A percentile compares a stretch with the other conserved stretches of the same genome.
phyloP scores from a whole-genome alignment of 2,329 filamentous ascomycete genomes.

The Ophiognomonia clavigignenti-juglandacearum region DNA sequence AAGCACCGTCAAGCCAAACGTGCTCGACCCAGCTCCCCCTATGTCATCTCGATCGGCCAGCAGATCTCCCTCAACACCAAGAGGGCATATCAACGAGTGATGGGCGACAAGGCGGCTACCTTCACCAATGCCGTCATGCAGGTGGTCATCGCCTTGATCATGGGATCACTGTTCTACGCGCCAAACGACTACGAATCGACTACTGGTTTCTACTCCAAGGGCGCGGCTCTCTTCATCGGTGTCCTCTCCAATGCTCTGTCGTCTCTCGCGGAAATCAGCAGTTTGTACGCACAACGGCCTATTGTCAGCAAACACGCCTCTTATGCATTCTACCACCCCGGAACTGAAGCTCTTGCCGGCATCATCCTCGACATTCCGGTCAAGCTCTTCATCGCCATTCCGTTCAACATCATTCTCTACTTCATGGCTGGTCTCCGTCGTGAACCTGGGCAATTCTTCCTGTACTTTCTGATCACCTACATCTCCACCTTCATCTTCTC shows the following conservation, averaged over 20 bases:
- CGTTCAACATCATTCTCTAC: constrained; percentile 55
- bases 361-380: constrained; percentile 52
- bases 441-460: constrained; percentile 65
- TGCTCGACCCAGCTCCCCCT: constrained; percentile 49
- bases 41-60: constrained; percentile 50
- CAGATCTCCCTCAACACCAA: constrained; percentile 48
- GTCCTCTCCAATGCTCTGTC: constrained; percentile 24
- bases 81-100: constrained; percentile 47
- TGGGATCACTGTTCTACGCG: constrained; percentile 56
- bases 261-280: constrained; percentile 45
- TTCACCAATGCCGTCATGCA: constrained; percentile 41
- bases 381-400: constrained; percentile 45
- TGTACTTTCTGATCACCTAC: constrained; percentile 69
- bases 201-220: constrained; percentile 47
- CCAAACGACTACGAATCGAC: constrained; percentile 38
- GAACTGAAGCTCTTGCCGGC: constrained; percentile 48
- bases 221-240: constrained; percentile 55
- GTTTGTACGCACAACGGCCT: constrained; percentile 37
- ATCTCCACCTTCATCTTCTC: constrained; percentile 67
- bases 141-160: constrained; percentile 53
- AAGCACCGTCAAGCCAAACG: constrained; percentile 47
- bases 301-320: constrained; percentile 46
- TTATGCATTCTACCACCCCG: constrained; percentile 47
- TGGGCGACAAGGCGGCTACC: constrained; percentile 45
- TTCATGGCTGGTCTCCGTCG: constrained; percentile 51